Evolutionary conservation across 805 yeast genomes (phyloP), one percentile per base, ranked within the genome.

Genomic region (Cyberlindnera xishuangbannaensis): DNA sequence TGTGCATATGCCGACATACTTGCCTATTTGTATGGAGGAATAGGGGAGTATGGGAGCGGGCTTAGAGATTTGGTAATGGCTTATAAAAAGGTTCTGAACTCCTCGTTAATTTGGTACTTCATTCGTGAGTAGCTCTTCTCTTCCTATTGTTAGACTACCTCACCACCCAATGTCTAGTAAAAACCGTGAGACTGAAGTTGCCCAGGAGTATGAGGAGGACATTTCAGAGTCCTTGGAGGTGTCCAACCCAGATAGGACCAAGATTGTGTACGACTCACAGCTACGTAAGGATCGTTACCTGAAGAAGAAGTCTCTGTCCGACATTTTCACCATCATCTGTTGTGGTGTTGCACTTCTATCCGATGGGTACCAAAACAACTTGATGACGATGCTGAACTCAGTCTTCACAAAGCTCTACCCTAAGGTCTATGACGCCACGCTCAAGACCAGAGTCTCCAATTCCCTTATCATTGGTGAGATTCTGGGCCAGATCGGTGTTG

Each of bases 331-430:
- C 34, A 73, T 81, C 40, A 49, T 76, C 28, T 74, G 83, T 57
- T 65, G 50, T 16, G 90, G 92, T 11, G 78, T 74, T 43, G 92
- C 88, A 1, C 66, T 83, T 50, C 73, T 80, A 47, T 73, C 83
- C 15, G 92, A 83, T 58, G 88, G 88, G 4, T 81, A 81, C 56
- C 85, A 78, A 53, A 81, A 81, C 51, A 78, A 75, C 45, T 69
- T 78, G 41, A 78, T 81, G 84, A 71, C 84, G 4, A 77, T 79
- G 79, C 47, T 70, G 44, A 81, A 80, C 54, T 59, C 68, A 15
- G 68, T 77, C 11, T 77, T 79, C 48, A 59, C 76, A 8, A 51
- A 61, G 30, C 47, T 48, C 7, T 70, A 70, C 51, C 45, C 54
- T 13, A 55, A 55, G 4, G 43, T 33, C 6, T 73, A 70, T 44